These are phyloP conservation scores for Rosa persica DNA, from an alignment of 306 rosid genomes.

Conservation along the genomic window DNA sequence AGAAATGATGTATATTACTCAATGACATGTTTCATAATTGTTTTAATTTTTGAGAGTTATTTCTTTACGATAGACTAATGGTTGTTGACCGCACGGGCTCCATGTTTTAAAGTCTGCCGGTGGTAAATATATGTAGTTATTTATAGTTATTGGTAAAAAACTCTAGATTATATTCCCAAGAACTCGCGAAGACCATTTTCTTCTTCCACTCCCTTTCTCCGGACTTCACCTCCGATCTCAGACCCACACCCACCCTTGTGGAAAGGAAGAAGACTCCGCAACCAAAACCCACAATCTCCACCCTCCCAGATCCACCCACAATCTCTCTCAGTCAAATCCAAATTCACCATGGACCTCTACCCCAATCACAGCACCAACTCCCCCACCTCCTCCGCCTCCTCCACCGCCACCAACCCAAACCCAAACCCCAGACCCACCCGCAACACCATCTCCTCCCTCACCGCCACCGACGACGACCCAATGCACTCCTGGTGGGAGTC, in stretches of 20 bases:
- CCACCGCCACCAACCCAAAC: constrained; percentile 19
- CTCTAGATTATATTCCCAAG: not conserved
- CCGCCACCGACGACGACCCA: constrained; percentile 44
- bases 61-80: too few species aligned
- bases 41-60: too few species aligned
- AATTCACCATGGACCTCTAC: constrained; percentile 48
- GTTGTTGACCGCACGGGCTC: too few species aligned
- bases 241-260: not conserved
- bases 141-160: too few species aligned
- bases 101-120: too few species aligned
- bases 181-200: not conserved
- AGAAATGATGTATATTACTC: too few species aligned
- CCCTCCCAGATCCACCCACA: not conserved
- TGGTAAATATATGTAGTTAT: too few species aligned
- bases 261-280: too few species aligned
- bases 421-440: constrained; percentile 9
- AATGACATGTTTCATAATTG: too few species aligned
- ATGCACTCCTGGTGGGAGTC: constrained; percentile 99
- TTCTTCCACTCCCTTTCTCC: not conserved
- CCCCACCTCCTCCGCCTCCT: constrained; percentile 36
- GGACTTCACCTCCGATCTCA: not conserved
- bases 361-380: constrained; percentile 33
- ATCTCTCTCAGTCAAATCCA: not conserved
- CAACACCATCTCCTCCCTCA: not conserved
- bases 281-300: not conserved